phyloP scores from a whole-genome alignment of 345 rosid genomes.

The Rhodamnia argentea region DNA sequence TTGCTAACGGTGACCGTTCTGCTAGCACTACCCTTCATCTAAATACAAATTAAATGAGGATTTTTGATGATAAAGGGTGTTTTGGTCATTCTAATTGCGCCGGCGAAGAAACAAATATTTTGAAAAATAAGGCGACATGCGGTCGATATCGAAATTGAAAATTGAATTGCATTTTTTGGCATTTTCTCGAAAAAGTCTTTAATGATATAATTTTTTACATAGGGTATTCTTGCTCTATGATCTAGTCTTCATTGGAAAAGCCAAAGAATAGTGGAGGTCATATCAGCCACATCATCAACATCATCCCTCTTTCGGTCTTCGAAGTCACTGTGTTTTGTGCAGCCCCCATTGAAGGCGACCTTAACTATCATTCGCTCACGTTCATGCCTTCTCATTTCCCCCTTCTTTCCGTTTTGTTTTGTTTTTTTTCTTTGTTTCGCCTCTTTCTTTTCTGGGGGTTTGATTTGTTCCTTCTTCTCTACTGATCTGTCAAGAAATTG shows the following conservation, averaged over 20 bases:
- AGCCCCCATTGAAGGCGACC: conserved; percentile 13
- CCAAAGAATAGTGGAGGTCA: not conserved
- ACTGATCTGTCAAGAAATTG: conserved; percentile 2
- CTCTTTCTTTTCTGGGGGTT: not conserved
- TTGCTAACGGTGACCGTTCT: no score
- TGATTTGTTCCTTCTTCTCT: not conserved
- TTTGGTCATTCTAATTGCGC: not conserved
- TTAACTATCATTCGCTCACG: conserved; percentile 7
- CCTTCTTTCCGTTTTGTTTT: no score
- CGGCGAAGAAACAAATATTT: not conserved
- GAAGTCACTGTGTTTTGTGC: conserved; percentile 26
- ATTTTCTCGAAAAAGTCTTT: not conserved
- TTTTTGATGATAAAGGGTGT: not conserved
- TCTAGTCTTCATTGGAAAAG: not conserved
- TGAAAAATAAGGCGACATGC: not conserved
- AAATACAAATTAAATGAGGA: not conserved
- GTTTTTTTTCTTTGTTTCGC: not conserved
- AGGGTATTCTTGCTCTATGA: not conserved
- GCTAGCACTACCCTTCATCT: no score
- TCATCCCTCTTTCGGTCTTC: not conserved
- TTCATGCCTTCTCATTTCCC: not conserved
- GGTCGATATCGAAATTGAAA: not conserved
- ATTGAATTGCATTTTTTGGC: not conserved
- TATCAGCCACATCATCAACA: not conserved
- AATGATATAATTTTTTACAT: not conserved